phyloP scores from a whole-genome alignment of 495 filamentous ascomycete species.

The Penicillium cosmopolitanum region DNA sequence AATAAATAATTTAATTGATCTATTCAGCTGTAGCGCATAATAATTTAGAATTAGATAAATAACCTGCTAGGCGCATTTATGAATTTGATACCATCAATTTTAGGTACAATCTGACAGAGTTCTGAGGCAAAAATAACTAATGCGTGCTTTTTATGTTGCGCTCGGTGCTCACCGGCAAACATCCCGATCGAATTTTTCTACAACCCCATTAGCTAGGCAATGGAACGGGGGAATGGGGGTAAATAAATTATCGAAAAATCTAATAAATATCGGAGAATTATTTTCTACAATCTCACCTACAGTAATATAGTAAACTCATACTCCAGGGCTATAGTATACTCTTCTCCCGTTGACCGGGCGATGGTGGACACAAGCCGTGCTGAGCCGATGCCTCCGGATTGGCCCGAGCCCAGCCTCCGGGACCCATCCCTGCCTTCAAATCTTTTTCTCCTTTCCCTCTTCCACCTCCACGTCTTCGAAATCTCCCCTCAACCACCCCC shows the following conservation, averaged over 20 bases:
- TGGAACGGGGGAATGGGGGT: neutral
- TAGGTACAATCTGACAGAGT: neutral
- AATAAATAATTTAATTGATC: no score
- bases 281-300: no score
- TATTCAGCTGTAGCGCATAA: no score
- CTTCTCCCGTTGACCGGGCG: conserved; percentile 32
- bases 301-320: no score
- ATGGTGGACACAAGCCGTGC: conserved; percentile 30
- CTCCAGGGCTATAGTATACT: no score
- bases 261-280: neutral
- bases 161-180: conserved; percentile 6
- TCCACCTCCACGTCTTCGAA: conserved; percentile 16
- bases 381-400: conserved; percentile 31
- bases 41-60: no score
- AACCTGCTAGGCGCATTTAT: no score
- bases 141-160: conserved; percentile 5
- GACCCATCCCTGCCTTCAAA: conserved; percentile 41
- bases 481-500: conserved; percentile 17
- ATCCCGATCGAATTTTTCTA: conserved; percentile 3
- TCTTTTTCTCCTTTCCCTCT: conserved; percentile 29
- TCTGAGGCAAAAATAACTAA: neutral
- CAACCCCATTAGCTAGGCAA: no score
- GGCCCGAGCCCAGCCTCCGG: conserved; percentile 44
- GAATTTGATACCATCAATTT: no score
- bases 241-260: neutral